Evolutionary conservation across 1,284 basidiomycete species (phyloP), one percentile per base, ranked within the genome.

Genomic region (Tylopilus sp.): DNA sequence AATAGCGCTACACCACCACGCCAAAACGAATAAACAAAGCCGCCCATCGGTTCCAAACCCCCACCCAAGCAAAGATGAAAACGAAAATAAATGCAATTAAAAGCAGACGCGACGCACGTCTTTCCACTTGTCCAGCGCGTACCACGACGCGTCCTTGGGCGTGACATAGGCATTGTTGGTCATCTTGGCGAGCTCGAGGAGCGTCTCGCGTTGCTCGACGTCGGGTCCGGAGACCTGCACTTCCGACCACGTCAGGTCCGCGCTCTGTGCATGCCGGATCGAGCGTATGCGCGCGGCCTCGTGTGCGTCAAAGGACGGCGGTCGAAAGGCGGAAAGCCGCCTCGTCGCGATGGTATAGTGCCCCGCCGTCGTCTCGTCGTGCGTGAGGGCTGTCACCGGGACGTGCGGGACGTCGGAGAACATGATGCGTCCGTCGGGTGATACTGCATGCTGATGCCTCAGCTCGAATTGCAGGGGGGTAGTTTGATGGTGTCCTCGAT

Each of bases 161-260:
- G 73, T 65, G 9, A 86, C 68, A 70, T 97, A 98, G 29, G 97
- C 94, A 63, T 97, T 92, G 58, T 84, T 89, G 25, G 92, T 82
- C 91, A 99, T 97, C 77, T 93, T 97, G 18, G 94, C 96, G 34
- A 99, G 77, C 25, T 82, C 73, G 12, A 90, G 74, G 19, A 99
- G 70, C 1, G 92, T 90, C 54, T 86, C 79, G 15, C 92, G 77
- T 54, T 82, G 82, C 41, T 84, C 81, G 13, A 90, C 76, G 64
- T 98, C 81, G n/a, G 87, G 88, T 0, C 71, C 82, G 5, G 68
- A 28, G 4, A 85, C 66, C 48, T 81, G 16, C 79, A 11, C 81
- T 77, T 60, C 78, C 10, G 80, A 74, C 87, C 88, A 90, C 6
- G 71, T 65, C 39, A 84, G 59, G 25, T 59, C 55, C 41, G 71